Conservation (phyloP, 2,329 filamentous ascomycete species). For the Leptographium flavum region DNA sequence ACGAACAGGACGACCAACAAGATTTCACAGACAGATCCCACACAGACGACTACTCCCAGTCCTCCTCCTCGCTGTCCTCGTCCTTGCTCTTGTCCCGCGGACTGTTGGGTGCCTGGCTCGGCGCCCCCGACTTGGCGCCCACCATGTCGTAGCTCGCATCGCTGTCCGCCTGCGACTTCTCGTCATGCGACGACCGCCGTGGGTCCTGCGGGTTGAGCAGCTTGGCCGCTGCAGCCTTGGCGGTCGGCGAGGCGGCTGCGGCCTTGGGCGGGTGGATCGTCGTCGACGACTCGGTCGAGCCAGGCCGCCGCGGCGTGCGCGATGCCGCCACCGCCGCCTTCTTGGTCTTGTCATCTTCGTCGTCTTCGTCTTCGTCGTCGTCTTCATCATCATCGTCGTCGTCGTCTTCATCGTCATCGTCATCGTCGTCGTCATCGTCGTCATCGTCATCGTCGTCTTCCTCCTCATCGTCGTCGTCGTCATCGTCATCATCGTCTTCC, state of each 20-base stretch:
- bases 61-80: conserved; percentile 53
- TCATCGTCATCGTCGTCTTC: conserved; percentile 15
- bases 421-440: conserved; percentile 2
- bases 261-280: conserved; percentile 41
- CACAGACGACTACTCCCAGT: conserved; percentile 47
- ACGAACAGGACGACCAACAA: neutral
- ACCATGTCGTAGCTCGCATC: conserved; percentile 95
- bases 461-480: conserved; percentile 47
- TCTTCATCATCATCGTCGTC: conserved; percentile 20
- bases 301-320: conserved; percentile 20
- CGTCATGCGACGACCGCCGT: conserved; percentile 66
- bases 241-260: conserved; percentile 14
- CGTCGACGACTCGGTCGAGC: conserved; percentile 41
- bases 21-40: too few species aligned
- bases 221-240: conserved; percentile 14
- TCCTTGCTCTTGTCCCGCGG: conserved; percentile 43
- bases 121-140: conserved; percentile 57
- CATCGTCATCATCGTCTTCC: conserved; percentile 40
- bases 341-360: neutral
- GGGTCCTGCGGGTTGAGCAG: conserved; percentile 45
- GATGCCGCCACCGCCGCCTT: neutral
- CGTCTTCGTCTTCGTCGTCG: conserved; percentile 36
- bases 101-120: conserved; percentile 62
- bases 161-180: conserved; percentile 81
- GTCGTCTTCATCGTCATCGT: conserved; percentile 48